phyloP scores from a whole-genome alignment of 1,139 yeast species.

The Protomyces pachydermus region DNA sequence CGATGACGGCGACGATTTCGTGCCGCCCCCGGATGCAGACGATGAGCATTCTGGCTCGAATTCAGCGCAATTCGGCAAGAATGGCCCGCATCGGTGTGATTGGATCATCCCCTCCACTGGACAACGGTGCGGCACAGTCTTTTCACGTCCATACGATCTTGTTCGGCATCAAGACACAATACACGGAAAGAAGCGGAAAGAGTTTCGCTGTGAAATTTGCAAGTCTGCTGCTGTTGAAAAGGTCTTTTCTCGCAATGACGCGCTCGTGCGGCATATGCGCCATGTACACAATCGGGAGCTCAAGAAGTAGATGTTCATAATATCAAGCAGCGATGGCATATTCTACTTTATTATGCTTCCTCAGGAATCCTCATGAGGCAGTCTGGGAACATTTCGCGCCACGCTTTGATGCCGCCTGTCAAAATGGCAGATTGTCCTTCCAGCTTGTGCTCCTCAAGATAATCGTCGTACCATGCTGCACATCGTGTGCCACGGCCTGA shows the following conservation, averaged over 20 bases:
- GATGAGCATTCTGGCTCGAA: neutral
- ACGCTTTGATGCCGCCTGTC: conserved; percentile 18
- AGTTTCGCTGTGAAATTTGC: conserved; percentile 83
- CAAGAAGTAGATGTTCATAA: neutral
- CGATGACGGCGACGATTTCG: neutral
- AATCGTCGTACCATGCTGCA: conserved; percentile 22
- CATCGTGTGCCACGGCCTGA: conserved; percentile 16
- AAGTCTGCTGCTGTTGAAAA: conserved; percentile 50
- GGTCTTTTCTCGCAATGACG: conserved; percentile 91
- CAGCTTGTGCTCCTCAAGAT: conserved; percentile 6
- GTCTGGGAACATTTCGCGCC: conserved; percentile 1
- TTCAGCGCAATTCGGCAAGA: neutral
- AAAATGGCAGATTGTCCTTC: conserved; percentile 19
- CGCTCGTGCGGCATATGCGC: conserved; percentile 72
- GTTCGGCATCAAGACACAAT: conserved; percentile 95
- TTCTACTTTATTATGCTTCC: neutral
- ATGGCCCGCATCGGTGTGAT: conserved; percentile 52
- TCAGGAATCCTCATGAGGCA: neutral
- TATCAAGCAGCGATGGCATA: neutral
- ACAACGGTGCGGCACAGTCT: conserved; percentile 68
- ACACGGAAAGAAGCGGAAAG: conserved; percentile 80
- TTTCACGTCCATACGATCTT: conserved; percentile 89
- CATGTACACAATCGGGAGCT: conserved; percentile 14
- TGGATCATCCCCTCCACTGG: conserved; percentile 59
- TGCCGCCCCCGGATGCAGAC: neutral